A percentile compares a stretch with the other conserved stretches of the same genome.
phyloP scores from a whole-genome alignment of 768 basidiomycete species.

The Collybia nuda region DNA sequence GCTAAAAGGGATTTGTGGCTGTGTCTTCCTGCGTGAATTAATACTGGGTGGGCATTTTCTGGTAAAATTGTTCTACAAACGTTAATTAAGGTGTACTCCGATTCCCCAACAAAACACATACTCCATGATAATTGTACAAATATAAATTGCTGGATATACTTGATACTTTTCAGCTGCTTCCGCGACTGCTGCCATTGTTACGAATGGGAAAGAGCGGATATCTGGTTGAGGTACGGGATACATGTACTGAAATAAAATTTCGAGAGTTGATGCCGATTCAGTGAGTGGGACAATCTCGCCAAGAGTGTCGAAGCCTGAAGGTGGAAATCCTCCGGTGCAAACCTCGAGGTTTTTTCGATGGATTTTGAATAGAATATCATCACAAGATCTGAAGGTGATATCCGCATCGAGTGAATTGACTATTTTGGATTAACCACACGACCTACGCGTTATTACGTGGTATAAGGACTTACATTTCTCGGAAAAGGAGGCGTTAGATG shows the following conservation, averaged over 20 bases:
- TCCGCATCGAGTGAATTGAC: constrained; percentile 14
- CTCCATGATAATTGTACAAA: constrained; percentile 9
- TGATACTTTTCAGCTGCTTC: constrained; percentile 10
- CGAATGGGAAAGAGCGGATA: constrained; percentile 25
- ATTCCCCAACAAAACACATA: no score
- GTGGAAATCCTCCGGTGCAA: constrained; percentile 21
- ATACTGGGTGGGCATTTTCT: no score
- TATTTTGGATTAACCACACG: no score
- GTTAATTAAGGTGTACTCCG: no score
- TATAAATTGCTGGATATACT: constrained; percentile 1
- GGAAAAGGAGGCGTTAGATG: no score
- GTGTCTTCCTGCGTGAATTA: no score
- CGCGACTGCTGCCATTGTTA: not conserved
- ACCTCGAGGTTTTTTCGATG: constrained; percentile 21
- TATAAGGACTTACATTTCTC: no score
- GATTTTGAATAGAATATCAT: constrained; percentile 20
- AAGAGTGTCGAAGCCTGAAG: constrained; percentile 14
- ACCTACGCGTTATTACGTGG: no score
- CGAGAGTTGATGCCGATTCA: constrained; percentile 21
- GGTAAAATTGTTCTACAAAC: no score
- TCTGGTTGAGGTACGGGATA: constrained; percentile 25
- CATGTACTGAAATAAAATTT: constrained; percentile 24
- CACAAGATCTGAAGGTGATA: constrained; percentile 20
- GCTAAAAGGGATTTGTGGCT: no score
- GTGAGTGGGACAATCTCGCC: constrained; percentile 22